Evolutionary conservation across 139 green algal species (phyloP).

Genomic region (Chlorella sp.): DNA sequence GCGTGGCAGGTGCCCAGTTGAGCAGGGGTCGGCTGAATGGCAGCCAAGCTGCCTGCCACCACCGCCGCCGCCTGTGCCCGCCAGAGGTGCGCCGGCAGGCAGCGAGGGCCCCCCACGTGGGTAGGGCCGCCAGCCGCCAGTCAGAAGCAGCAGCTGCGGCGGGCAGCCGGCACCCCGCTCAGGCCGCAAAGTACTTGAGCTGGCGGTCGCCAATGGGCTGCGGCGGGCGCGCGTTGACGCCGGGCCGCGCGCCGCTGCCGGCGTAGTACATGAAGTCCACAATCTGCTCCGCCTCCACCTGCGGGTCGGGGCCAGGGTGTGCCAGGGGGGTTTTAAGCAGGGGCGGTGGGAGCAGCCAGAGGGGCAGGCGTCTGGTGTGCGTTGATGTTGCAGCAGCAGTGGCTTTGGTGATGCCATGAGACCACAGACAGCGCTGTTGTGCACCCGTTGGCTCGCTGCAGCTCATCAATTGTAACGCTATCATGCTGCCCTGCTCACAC

Average conservation of each 20-base stretch:
- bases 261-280: conserved; percentile 36
- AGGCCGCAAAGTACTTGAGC: conserved; percentile 21
- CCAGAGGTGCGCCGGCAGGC: too few species aligned
- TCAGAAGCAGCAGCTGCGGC: too few species aligned
- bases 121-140: too few species aligned
- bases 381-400: too few species aligned
- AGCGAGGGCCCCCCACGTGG: too few species aligned
- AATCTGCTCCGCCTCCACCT: conserved; percentile 27
- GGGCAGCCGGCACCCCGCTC: background rate
- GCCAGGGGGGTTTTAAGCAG: too few species aligned
- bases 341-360: background rate
- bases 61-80: too few species aligned
- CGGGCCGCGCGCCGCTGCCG: background rate
- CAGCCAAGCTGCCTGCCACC: too few species aligned
- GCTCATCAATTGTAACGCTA: background rate
- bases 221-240: conserved; percentile 17
- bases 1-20: too few species aligned
- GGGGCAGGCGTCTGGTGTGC: too few species aligned
- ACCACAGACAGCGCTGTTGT: background rate
- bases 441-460: background rate
- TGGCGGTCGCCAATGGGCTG: conserved; percentile 27
- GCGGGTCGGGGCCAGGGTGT: background rate
- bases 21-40: too few species aligned
- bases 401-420: background rate
- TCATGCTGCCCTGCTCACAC: background rate